Evolutionary conservation across 441 rosid genomes (phyloP).

Genomic region (Eruca vesicaria): DNA sequence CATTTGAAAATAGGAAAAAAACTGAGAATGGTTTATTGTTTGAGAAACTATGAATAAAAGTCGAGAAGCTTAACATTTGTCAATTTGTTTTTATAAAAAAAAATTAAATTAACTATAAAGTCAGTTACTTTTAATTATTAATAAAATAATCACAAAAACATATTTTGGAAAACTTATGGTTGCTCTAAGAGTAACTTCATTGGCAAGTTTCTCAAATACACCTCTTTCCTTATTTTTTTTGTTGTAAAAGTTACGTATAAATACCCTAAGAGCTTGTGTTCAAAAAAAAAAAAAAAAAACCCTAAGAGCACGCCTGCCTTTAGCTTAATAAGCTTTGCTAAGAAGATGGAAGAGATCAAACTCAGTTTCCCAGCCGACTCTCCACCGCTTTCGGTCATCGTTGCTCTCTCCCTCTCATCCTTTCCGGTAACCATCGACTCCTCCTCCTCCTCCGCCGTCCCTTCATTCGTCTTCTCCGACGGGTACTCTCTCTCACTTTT

Average conservation of each 20-base stretch:
- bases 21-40: too few species aligned
- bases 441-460: slow-evolving; percentile 28
- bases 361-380: slow-evolving; percentile 44
- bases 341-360: slow-evolving; percentile 38
- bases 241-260: not conserved
- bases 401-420: slow-evolving; percentile 51
- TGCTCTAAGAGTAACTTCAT: too few species aligned
- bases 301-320: not conserved
- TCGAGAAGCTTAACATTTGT: not conserved
- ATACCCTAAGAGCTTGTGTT: not conserved
- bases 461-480: slow-evolving; percentile 45
- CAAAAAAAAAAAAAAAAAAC: too few species aligned
- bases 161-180: not conserved
- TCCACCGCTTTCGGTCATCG: slow-evolving; percentile 56
- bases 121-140: not conserved
- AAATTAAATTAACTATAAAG: not conserved
- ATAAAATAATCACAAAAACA: not conserved
- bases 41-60: not conserved
- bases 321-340: not conserved
- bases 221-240: not conserved
- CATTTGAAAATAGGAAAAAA: too few species aligned
- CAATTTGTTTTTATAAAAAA: too few species aligned
- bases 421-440: slow-evolving; percentile 35
- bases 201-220: too few species aligned
- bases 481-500: slow-evolving; percentile 48